Conservation (phyloP, 345 rosid species). For the Passiflora organensis region DNA sequence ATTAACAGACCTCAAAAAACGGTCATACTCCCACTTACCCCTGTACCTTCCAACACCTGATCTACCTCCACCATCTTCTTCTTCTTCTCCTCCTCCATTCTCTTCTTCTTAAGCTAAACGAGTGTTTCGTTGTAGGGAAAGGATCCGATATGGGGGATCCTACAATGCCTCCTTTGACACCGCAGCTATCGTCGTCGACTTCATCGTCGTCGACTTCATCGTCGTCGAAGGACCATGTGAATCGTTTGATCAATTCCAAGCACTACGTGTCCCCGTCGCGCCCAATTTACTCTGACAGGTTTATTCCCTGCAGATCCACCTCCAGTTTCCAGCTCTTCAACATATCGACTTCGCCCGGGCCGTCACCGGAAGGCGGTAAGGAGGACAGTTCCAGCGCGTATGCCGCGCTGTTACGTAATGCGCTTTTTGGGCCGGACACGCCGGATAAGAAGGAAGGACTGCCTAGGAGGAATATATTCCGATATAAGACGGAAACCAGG, state of each 20-base stretch:
- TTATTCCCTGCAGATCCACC: constrained; percentile 90
- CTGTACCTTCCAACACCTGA: constrained; percentile 5
- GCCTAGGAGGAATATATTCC: constrained; percentile 58
- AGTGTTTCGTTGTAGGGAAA: neutral
- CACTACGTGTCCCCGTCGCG: constrained; percentile 68
- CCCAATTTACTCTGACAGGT: constrained; percentile 84
- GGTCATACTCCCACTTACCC: too few species aligned
- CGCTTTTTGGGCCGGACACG: constrained; percentile 77
- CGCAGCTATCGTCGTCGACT: constrained; percentile 19
- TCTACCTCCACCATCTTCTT: constrained; percentile 8
- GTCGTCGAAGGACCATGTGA: constrained; percentile 44
- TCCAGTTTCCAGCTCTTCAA: constrained; percentile 85
- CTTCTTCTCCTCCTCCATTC: neutral
- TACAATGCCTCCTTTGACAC: constrained; percentile 36
- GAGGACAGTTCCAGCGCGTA: constrained; percentile 71
- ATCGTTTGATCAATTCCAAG: constrained; percentile 64
- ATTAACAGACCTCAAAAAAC: neutral
- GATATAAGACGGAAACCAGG: constrained; percentile 81
- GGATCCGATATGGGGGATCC: neutral
- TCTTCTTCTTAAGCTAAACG: too few species aligned
- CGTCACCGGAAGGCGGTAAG: constrained; percentile 32
- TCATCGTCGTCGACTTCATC: too few species aligned
- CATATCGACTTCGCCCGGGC: constrained; percentile 36
- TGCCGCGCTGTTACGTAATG: constrained; percentile 53
- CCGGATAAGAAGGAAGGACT: constrained; percentile 63